Evolutionary conservation across 306 rosid species (phyloP).

Genomic region (Vicia sativa): DNA sequence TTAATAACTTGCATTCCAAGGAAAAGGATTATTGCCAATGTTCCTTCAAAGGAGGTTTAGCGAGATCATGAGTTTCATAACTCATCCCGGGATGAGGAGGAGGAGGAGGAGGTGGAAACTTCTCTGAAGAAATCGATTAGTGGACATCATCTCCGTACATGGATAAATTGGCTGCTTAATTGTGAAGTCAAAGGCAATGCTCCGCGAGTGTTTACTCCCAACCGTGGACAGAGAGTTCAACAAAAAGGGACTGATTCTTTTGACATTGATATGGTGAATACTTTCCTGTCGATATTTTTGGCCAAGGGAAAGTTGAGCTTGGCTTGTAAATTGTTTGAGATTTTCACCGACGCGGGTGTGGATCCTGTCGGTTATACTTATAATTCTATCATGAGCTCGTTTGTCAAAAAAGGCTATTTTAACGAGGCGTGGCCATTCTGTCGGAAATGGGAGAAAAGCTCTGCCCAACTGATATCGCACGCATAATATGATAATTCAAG

Average conservation of each 20-base stretch:
- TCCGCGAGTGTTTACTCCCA: conserved; percentile 49
- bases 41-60: conserved; percentile 67
- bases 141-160: conserved; percentile 87
- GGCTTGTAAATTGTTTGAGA: conserved; percentile 92
- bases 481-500: conserved; percentile 87
- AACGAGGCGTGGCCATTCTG: conserved; percentile 72
- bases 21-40: conserved; percentile 62
- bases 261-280: conserved; percentile 83
- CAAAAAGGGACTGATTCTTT: conserved; percentile 57
- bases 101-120: conserved; percentile 25
- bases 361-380: conserved; percentile 72
- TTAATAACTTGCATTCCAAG: conserved; percentile 60
- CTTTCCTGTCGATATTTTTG: conserved; percentile 80
- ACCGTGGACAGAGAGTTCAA: conserved; percentile 70
- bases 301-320: conserved; percentile 84
- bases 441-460: conserved; percentile 75
- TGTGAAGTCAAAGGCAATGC: conserved; percentile 42
- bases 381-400: conserved; percentile 87
- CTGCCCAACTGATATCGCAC: conserved; percentile 88
- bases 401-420: conserved; percentile 88
- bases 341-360: conserved; percentile 72
- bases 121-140: conserved; percentile 41
- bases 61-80: conserved; percentile 55
- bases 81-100: conserved; percentile 43
- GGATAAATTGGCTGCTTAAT: conserved; percentile 84